Conservation (phyloP, 2,329 filamentous ascomycete genomes). For the Fusarium caatingaense region DNA sequence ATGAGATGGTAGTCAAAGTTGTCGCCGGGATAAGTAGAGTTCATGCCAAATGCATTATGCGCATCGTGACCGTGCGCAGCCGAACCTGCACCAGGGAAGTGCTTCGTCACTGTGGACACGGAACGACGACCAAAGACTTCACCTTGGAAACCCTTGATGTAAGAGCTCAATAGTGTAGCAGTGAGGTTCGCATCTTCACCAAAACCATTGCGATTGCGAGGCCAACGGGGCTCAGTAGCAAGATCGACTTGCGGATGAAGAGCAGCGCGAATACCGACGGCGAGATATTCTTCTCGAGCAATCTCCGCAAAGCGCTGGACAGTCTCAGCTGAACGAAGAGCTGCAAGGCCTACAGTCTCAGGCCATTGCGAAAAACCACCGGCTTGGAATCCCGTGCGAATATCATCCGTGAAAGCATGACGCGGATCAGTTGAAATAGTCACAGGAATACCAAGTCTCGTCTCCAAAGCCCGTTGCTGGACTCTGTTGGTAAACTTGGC, state of each 20-base stretch:
- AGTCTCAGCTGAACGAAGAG: conserved; percentile 55
- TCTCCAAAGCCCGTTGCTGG: conserved; percentile 57
- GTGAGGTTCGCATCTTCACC: conserved; percentile 59
- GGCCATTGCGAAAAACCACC: conserved; percentile 62
- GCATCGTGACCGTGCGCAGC: conserved; percentile 61
- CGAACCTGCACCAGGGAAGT: conserved; percentile 64
- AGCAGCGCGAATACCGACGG: conserved; percentile 56
- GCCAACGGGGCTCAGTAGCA: conserved; percentile 62
- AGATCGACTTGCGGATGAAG: conserved; percentile 63
- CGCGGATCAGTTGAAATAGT: conserved; percentile 61
- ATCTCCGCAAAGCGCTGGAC: conserved; percentile 60
- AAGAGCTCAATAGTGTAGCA: conserved; percentile 52
- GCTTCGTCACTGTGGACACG: conserved; percentile 62
- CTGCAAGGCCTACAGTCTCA: conserved; percentile 60
- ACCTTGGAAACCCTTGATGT: conserved; percentile 60
- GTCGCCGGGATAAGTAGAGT: conserved; percentile 60
- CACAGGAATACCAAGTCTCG: conserved; percentile 60
- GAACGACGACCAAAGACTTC: conserved; percentile 54
- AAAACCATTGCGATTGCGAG: conserved; percentile 57
- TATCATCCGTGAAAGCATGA: conserved; percentile 54
- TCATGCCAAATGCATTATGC: conserved; percentile 63
- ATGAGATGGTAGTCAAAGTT: conserved; percentile 62
- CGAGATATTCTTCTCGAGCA: conserved; percentile 58
- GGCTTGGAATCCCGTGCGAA: conserved; percentile 57
- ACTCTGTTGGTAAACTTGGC: conserved; percentile 56